Evolutionary conservation across 2,329 filamentous ascomycete species (phyloP).

Genomic region (Bipolaris oryzae): DNA sequence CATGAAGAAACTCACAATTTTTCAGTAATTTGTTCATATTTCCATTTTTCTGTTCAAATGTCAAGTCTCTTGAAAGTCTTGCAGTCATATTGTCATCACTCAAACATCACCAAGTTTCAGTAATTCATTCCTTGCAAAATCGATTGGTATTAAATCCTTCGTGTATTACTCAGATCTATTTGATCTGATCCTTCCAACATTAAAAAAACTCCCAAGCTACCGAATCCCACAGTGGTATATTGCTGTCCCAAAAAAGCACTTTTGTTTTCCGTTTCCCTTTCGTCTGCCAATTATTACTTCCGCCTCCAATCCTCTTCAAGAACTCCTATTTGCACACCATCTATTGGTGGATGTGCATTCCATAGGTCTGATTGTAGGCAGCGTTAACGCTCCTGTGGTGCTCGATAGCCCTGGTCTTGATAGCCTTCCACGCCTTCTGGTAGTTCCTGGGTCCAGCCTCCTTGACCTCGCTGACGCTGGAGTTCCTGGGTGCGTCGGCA

Average conservation of each 20-base stretch:
- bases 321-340: too few species aligned
- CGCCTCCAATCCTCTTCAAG: not conserved
- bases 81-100: not conserved
- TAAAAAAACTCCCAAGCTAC: not conserved
- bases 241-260: conserved; percentile 11
- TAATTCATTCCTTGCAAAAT: not conserved
- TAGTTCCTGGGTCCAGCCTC: conserved; percentile 24
- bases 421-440: conserved; percentile 31
- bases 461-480: conserved; percentile 9
- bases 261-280: conserved; percentile 1
- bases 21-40: not conserved
- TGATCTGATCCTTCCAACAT: not conserved
- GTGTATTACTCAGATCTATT: not conserved
- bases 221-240: conserved; percentile 9
- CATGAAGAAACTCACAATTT: too few species aligned
- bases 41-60: not conserved
- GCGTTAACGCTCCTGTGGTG: conserved; percentile 38
- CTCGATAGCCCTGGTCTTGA: conserved; percentile 39
- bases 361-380: conserved; percentile 28
- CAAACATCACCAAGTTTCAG: not conserved
- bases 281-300: not conserved
- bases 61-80: not conserved
- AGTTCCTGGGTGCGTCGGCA: conserved; percentile 18
- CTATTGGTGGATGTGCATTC: conserved; percentile 6
- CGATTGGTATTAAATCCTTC: not conserved